These are phyloP conservation scores for Persicaria tinctoria DNA, from an alignment of 148 eudicot species.

Conservation along the genomic window DNA sequence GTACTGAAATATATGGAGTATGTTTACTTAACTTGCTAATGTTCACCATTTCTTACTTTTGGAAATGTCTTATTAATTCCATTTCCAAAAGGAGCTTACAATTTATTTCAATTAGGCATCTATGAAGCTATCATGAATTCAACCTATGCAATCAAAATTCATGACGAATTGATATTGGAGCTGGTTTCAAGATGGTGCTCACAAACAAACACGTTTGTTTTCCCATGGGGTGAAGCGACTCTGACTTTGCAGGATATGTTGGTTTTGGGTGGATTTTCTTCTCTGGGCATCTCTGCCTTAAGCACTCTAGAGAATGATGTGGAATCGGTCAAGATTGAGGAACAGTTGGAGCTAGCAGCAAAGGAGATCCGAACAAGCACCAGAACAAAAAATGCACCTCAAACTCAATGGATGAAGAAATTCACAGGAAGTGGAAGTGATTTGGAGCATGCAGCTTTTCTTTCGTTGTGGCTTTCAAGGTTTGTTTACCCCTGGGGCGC, in stretches of 20 bases:
- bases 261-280: slow-evolving; percentile 42
- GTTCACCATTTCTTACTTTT: background rate
- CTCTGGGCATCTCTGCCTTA: slow-evolving; percentile 16
- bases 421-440: slow-evolving; percentile 27
- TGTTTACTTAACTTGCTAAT: background rate
- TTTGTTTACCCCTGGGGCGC: slow-evolving; percentile 23
- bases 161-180: slow-evolving; percentile 24
- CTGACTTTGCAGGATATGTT: slow-evolving; percentile 43
- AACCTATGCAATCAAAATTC: slow-evolving; percentile 15
- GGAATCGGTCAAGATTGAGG: slow-evolving; percentile 4
- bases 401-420: slow-evolving; percentile 23
- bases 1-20: too few relatives aligned
- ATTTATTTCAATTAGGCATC: slow-evolving; percentile 18
- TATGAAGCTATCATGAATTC: slow-evolving; percentile 31
- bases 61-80: background rate
- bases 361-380: slow-evolving; percentile 5
- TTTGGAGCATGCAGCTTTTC: slow-evolving; percentile 33
- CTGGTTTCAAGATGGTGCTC: slow-evolving; percentile 34
- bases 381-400: slow-evolving; percentile 5
- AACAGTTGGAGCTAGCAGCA: slow-evolving; percentile 17
- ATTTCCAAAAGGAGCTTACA: background rate
- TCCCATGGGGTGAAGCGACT: slow-evolving; percentile 53
- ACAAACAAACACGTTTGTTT: slow-evolving; percentile 32
- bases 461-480: slow-evolving; percentile 35
- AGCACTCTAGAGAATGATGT: slow-evolving; percentile 4